phyloP scores from a whole-genome alignment of 257 asterid genomes.

The Echium plantagineum region DNA sequence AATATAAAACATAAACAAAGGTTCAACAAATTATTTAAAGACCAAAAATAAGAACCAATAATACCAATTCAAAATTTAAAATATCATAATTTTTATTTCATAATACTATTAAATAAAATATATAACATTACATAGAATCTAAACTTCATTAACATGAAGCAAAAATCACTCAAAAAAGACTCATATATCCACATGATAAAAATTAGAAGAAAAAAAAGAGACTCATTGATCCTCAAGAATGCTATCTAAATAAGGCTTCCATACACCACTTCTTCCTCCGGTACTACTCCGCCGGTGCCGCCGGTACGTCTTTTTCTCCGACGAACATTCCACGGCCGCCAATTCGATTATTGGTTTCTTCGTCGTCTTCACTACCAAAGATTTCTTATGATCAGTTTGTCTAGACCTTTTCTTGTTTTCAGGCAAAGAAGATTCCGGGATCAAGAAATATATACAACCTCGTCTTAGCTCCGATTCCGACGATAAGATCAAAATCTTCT shows the following conservation, averaged over 20 bases:
- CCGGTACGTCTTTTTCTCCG: slow-evolving; percentile 23
- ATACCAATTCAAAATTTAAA: too few relatives aligned
- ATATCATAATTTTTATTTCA: too few relatives aligned
- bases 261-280: slow-evolving; percentile 29
- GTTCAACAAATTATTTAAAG: too few relatives aligned
- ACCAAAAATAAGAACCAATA: too few relatives aligned
- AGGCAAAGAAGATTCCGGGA: slow-evolving; percentile 60
- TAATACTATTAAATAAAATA: too few relatives aligned
- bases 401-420: slow-evolving; percentile 27
- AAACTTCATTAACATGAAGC: not conserved
- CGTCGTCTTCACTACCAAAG: slow-evolving; percentile 13
- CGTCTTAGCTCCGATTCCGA: slow-evolving; percentile 77
- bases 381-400: slow-evolving; percentile 8
- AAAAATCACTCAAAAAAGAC: not conserved
- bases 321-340: not conserved
- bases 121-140: too few relatives aligned
- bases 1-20: too few relatives aligned
- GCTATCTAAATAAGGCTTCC: slow-evolving; percentile 63
- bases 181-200: slow-evolving; percentile 27
- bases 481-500: slow-evolving; percentile 60
- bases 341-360: slow-evolving; percentile 10
- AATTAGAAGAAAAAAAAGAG: not conserved
- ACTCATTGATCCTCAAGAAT: slow-evolving; percentile 37
- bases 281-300: slow-evolving; percentile 21
- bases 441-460: slow-evolving; percentile 87